Conservation (phyloP, 139 green algal genomes). For the Chlamydomonas incerta region DNA sequence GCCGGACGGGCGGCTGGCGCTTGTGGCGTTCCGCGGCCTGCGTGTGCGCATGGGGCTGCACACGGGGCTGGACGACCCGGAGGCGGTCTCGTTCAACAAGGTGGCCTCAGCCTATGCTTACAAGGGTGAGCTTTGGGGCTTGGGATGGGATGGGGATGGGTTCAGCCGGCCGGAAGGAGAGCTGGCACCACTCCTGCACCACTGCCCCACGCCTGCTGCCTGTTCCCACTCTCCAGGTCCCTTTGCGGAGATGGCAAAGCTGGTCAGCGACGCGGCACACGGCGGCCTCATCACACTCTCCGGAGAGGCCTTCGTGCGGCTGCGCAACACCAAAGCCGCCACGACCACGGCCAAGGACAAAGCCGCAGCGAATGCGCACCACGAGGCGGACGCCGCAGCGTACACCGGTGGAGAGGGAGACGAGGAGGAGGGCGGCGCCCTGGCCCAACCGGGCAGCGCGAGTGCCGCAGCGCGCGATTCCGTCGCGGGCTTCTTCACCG, state of each 20-base stretch:
- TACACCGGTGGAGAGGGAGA: too few relatives aligned
- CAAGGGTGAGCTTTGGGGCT: slow-evolving; percentile 13
- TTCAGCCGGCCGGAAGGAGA: too few relatives aligned
- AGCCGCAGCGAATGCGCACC: too few relatives aligned
- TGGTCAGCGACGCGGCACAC: neutral
- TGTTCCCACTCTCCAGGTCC: neutral
- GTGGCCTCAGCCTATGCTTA: slow-evolving; percentile 13
- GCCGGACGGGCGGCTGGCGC: neutral
- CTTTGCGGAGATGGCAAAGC: neutral
- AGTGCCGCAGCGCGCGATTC: too few relatives aligned
- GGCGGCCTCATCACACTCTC: neutral
- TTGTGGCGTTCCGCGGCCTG: neutral
- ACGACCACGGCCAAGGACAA: too few relatives aligned
- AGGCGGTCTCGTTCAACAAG: slow-evolving; percentile 11
- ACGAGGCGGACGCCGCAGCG: too few relatives aligned
- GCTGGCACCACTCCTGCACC: too few relatives aligned
- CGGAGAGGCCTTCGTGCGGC: neutral
- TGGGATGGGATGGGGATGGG: too few relatives aligned
- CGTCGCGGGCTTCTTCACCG: too few relatives aligned
- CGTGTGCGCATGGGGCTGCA: slow-evolving; percentile 17
- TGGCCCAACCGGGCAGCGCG: too few relatives aligned
- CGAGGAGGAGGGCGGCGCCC: too few relatives aligned
- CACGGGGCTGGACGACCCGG: neutral
- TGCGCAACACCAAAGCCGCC: neutral
- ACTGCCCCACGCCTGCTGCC: too few relatives aligned